These are phyloP conservation scores for Paradendryphiella salina DNA, from an alignment of 2,329 filamentous ascomycete genomes.

Conservation along the genomic window DNA sequence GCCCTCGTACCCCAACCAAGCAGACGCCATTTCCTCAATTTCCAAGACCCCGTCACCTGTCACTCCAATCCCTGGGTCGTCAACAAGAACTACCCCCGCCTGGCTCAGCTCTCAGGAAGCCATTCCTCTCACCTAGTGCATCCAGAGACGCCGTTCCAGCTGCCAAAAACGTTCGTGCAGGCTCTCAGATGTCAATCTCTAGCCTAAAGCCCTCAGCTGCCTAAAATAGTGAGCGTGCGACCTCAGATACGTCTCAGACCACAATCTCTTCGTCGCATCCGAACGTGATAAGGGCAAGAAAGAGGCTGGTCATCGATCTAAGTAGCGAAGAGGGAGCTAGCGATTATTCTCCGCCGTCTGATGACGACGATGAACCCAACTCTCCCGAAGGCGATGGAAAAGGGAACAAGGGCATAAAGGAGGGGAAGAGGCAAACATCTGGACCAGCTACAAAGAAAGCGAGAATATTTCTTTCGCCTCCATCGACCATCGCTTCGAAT, in stretches of 20 bases:
- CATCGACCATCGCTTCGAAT: no score
- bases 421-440: background rate
- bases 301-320: constrained; percentile 8
- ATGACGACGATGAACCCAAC: constrained; percentile 4
- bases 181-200: constrained; percentile 7
- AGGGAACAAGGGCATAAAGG: background rate
- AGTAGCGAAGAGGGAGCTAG: constrained; percentile 17
- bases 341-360: constrained; percentile 9
- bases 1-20: no score
- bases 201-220: background rate
- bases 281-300: background rate
- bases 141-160: background rate
- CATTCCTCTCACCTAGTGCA: constrained; percentile 6
- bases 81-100: no score
- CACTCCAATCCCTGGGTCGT: background rate
- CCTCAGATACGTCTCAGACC: constrained; percentile 4
- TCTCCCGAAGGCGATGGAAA: background rate
- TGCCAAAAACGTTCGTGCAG: constrained; percentile 1
- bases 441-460: background rate
- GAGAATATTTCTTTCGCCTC: no score
- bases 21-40: no score
- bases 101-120: constrained; percentile 15
- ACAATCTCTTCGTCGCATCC: background rate
- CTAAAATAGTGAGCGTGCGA: background rate
- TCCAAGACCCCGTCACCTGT: background rate